These are phyloP conservation scores for Apiospora koreana DNA, from an alignment of 2,329 filamentous ascomycete genomes.

Conservation along the genomic window DNA sequence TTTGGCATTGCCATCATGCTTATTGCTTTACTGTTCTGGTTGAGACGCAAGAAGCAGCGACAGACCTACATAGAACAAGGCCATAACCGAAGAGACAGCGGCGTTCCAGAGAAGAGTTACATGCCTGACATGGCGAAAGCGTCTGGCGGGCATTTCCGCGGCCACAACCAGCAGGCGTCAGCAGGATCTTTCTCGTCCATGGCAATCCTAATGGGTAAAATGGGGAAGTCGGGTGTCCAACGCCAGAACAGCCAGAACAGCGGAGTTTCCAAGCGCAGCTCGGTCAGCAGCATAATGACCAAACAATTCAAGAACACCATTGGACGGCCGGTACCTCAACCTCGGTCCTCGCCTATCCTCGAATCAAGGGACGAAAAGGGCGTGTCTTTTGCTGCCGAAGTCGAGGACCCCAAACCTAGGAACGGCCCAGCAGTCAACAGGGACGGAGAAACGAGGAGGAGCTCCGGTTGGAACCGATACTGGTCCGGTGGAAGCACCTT, in stretches of 20 bases:
- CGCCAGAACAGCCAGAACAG: slow-evolving; percentile 55
- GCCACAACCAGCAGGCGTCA: slow-evolving; percentile 55
- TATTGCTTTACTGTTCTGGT: slow-evolving; percentile 70
- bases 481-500: slow-evolving; percentile 73
- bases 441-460: slow-evolving; percentile 54
- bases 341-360: slow-evolving; percentile 32
- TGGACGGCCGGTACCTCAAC: slow-evolving; percentile 60
- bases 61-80: slow-evolving; percentile 51
- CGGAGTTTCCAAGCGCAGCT: slow-evolving; percentile 54
- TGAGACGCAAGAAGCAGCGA: slow-evolving; percentile 61
- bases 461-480: slow-evolving; percentile 76
- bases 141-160: slow-evolving; percentile 45
- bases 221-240: slow-evolving; percentile 40
- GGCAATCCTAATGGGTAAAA: slow-evolving; percentile 66
- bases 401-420: slow-evolving; percentile 34
- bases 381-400: slow-evolving; percentile 21
- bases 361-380: slow-evolving; percentile 23
- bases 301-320: slow-evolving; percentile 65
- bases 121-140: slow-evolving; percentile 44
- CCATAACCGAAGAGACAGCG: slow-evolving; percentile 45
- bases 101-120: slow-evolving; percentile 52
- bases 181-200: slow-evolving; percentile 62
- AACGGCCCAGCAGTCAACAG: slow-evolving; percentile 33
- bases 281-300: slow-evolving; percentile 57
- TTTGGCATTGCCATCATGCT: slow-evolving; percentile 71